Evolutionary conservation across 495 filamentous ascomycete species (phyloP).

Genomic region (Sporormia fimetaria): DNA sequence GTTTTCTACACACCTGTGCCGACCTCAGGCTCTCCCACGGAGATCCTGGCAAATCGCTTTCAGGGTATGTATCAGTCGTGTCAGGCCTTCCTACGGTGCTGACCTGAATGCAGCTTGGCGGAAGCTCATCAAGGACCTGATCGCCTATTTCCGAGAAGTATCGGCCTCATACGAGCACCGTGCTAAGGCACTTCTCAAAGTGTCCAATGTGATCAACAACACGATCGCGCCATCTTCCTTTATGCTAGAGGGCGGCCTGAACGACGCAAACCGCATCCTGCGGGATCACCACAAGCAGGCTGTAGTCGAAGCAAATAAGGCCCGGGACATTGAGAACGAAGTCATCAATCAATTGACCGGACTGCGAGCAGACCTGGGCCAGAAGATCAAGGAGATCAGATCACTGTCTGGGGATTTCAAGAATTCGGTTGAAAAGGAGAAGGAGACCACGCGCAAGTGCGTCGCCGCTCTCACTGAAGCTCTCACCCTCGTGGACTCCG

Average conservation of each 20-base stretch:
- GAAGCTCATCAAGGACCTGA: slow-evolving; percentile 88
- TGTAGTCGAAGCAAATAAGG: slow-evolving; percentile 76
- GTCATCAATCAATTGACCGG: slow-evolving; percentile 80
- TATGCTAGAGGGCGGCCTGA: slow-evolving; percentile 64
- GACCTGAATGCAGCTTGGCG: slow-evolving; percentile 61
- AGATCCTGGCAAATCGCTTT: slow-evolving; percentile 79
- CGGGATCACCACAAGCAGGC: slow-evolving; percentile 71
- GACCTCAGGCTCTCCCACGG: slow-evolving; percentile 75
- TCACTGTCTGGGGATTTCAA: slow-evolving; percentile 86
- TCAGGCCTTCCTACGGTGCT: neutral
- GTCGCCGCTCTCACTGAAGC: slow-evolving; percentile 71
- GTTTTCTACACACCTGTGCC: slow-evolving; percentile 83
- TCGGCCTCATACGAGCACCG: slow-evolving; percentile 82
- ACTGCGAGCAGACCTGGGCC: slow-evolving; percentile 72
- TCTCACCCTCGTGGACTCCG: slow-evolving; percentile 63
- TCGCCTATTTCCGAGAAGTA: slow-evolving; percentile 87
- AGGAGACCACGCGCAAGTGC: slow-evolving; percentile 55
- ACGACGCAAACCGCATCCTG: slow-evolving; percentile 73
- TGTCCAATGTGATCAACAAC: slow-evolving; percentile 74
- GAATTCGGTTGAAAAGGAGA: slow-evolving; percentile 73
- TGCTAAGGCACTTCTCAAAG: slow-evolving; percentile 68
- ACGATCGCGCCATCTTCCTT: slow-evolving; percentile 61
- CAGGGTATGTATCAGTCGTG: slow-evolving; percentile 50
- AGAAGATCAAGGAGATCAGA: slow-evolving; percentile 98
- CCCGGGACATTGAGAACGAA: slow-evolving; percentile 78